Evolutionary conservation across 1,284 basidiomycete genomes (phyloP).

Genomic region (Ceratobasidium theobromae): DNA sequence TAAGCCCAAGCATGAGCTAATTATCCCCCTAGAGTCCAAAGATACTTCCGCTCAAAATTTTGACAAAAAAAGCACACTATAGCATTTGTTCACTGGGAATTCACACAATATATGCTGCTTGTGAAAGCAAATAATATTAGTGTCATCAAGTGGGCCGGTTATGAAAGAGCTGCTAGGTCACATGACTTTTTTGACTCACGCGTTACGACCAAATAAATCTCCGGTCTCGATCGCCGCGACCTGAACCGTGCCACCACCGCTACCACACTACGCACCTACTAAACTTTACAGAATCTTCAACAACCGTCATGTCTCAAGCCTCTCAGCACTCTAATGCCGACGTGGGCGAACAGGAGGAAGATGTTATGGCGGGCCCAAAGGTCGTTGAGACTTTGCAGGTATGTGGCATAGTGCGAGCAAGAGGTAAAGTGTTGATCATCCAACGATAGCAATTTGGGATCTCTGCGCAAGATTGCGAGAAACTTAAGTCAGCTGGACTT

Average conservation of each 20-base stretch:
- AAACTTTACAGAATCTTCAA: neutral
- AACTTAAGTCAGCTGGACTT: conserved; percentile 89
- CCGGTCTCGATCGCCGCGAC: conserved; percentile 26
- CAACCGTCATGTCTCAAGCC: conserved; percentile 48
- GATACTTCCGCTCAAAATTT: neutral
- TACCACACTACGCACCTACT: neutral
- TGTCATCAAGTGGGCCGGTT: no score
- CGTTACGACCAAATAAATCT: conserved; percentile 26
- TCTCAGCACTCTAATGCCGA: conserved; percentile 49
- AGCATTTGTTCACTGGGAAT: neutral
- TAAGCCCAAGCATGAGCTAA: neutral
- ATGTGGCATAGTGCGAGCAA: conserved; percentile 33
- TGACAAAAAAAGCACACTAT: no score
- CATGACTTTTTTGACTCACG: conserved; percentile 24
- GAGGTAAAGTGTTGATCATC: neutral
- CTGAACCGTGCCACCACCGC: conserved; percentile 20
- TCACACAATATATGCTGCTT: conserved; percentile 15
- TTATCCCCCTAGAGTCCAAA: neutral
- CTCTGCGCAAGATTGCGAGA: conserved; percentile 90
- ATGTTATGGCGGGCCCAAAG: conserved; percentile 69
- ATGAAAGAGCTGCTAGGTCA: conserved; percentile 7
- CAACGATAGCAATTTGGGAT: conserved; percentile 76
- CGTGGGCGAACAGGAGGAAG: conserved; percentile 54
- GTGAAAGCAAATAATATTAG: neutral
- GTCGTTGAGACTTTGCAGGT: conserved; percentile 78